A percentile compares a stretch with the other conserved stretches of the same genome.
Conservation (phyloP, 768 basidiomycete species). For the Tricholoma sp. region DNA sequence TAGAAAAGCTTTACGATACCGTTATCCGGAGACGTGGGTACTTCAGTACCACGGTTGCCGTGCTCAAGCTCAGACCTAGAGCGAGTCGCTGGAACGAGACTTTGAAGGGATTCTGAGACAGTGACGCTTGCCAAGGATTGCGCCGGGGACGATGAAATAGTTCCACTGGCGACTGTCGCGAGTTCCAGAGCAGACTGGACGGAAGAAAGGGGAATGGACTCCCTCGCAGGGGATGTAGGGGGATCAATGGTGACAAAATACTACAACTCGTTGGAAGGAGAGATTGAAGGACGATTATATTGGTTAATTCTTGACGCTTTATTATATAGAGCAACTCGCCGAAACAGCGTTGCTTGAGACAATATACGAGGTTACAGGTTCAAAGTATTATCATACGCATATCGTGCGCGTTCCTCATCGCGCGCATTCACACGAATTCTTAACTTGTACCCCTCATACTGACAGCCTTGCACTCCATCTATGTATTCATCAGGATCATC, state of each 20-base stretch:
- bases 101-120: conserved; percentile 26
- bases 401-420: conserved; percentile 3
- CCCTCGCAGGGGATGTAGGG: conserved; percentile 54
- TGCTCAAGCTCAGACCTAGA: conserved; percentile 59
- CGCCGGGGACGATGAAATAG: conserved; percentile 13
- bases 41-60: conserved; percentile 25
- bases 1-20: conserved; percentile 26
- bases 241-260: conserved; percentile 59
- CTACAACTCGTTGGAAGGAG: conserved; percentile 6
- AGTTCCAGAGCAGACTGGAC: conserved; percentile 45
- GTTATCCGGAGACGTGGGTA: conserved; percentile 23
- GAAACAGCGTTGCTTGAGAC: conserved; percentile 15
- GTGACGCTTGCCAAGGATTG: conserved; percentile 12
- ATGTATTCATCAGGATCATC: neutral
- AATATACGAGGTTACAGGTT: conserved; percentile 18
- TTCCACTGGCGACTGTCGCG: conserved; percentile 21
- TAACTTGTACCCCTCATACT: neutral
- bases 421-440: neutral
- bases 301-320: conserved; percentile 5
- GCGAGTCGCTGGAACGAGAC: conserved; percentile 63
- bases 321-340: conserved; percentile 13
- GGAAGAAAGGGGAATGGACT: conserved; percentile 41
- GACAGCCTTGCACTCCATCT: neutral
- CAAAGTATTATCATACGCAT: conserved; percentile 1
- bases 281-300: conserved; percentile 7